Base-by-base conservation (phyloP, 352 stramenopile genomes). In the Phytophthora podocarpi region DNA sequence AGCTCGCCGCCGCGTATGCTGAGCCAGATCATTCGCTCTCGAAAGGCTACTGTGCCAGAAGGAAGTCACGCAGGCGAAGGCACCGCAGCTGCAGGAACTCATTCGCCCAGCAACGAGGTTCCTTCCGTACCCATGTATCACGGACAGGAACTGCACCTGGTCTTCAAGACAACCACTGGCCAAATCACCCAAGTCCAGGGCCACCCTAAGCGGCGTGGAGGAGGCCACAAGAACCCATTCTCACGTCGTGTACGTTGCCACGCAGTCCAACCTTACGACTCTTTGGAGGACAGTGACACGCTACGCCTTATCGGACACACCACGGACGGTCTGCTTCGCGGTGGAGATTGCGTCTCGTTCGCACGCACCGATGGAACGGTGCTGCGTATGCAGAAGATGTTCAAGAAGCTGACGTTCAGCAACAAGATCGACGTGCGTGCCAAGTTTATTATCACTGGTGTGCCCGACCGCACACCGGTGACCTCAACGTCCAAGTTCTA, bases 401-500 rank as follows among this genome's bases (percentile, higher is more conserved):
- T 60, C 35, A 82, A 79, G 52, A 88, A 88, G 61, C 67, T 90
- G 12, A 72, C 64, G 15, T 90, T 86, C 65, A 90, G 76, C 67
- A 71, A 69, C 60, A 87, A 88, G 51, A 77, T 85, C 32, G 76
- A 90, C 51, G 66, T 77, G 18, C 78, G 77, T 47, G 70, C 76
- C 67, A 87, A 88, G 61, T 88, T 90, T 54, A 71, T 88, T 45
- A 74, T 90, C 31, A 76, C 63, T 12, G 78, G 80, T n/a, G 79
- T 90, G 27, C 80, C 78, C 13, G 78, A 88, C 21, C 72, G 76
- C 23, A 85, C 76, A 10, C 51, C 78, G 5, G 80, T 90, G 27
- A 86, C 78, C 1, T 78, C 78, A 41, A 84, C 65, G 34, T 86
- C 75, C 65, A 87, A 82, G 63, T 90, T 90, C 46, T 90, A 87